phyloP scores from a whole-genome alignment of 2,329 filamentous ascomycete species.

The Tolypocladium paradoxum region DNA sequence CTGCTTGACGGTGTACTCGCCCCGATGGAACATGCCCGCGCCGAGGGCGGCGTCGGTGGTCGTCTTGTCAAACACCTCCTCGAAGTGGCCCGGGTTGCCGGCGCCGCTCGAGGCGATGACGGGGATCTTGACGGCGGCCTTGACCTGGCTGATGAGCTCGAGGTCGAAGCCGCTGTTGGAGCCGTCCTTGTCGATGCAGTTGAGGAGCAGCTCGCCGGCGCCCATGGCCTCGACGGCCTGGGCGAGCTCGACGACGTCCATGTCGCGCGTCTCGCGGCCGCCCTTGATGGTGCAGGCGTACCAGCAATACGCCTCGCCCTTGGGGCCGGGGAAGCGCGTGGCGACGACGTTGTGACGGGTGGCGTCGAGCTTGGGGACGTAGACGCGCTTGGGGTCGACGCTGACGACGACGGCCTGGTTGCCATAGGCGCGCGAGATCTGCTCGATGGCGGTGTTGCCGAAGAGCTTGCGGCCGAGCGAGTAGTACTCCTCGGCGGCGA shows the following conservation, averaged over 20 bases:
- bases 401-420: conserved; percentile 95
- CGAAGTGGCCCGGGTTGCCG: conserved; percentile 77
- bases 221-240: conserved; percentile 94
- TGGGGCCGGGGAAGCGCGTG: conserved; percentile 59
- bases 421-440: conserved; percentile 86
- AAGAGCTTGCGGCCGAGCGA: conserved; percentile 54
- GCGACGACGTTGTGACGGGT: conserved; percentile 62
- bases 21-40: conserved; percentile 94
- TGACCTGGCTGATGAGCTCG: conserved; percentile 82
- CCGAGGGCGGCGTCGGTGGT: conserved; percentile 85
- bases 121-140: conserved; percentile 76
- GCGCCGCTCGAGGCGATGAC: conserved; percentile 94
- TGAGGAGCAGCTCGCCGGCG: conserved; percentile 84
- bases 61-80: conserved; percentile 80
- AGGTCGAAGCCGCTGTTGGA: conserved; percentile 91
- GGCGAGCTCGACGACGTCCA: conserved; percentile 83
- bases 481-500: conserved; percentile 87
- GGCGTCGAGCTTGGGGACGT: conserved; percentile 63
- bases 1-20: conserved; percentile 87
- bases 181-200: conserved; percentile 96
- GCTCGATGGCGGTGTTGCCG: conserved; percentile 86
- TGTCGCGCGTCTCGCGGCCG: conserved; percentile 83
- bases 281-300: conserved; percentile 97
- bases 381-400: conserved; percentile 86
- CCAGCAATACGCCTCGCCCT: conserved; percentile 79